Evolutionary conservation across 1,139 yeast genomes (phyloP).

Genomic region (Geotrichum bryndzae): DNA sequence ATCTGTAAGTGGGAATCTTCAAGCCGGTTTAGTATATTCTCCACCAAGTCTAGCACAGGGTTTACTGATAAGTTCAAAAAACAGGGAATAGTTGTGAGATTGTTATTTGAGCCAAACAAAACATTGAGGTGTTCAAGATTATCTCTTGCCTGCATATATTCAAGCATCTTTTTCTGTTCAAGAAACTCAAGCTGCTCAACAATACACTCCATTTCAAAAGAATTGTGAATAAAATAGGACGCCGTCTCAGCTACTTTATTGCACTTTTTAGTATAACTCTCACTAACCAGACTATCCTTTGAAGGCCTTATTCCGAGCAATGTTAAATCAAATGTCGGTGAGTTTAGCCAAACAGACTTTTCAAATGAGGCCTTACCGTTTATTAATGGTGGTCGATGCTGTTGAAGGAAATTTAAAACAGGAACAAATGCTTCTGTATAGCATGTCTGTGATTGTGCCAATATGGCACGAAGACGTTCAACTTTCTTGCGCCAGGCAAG

Average conservation of each 20-base stretch:
- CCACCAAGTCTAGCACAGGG: not conserved
- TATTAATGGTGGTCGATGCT: not conserved
- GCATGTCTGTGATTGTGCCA: not conserved
- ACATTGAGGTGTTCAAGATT: not conserved
- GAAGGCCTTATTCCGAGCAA: not conserved
- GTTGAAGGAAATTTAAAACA: not conserved
- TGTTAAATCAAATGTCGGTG: not conserved
- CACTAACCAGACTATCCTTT: not conserved
- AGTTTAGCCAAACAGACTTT: not conserved
- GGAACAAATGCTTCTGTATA: not conserved
- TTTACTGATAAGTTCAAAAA: too few species aligned
- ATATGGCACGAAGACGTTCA: not conserved
- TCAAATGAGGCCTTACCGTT: not conserved
- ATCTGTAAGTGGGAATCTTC: not conserved
- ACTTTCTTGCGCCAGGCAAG: not conserved
- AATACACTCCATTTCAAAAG: not conserved
- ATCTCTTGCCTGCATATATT: not conserved
- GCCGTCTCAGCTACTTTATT: not conserved
- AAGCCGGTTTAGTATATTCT: too few species aligned
- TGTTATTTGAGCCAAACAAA: too few species aligned
- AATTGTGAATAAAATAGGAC: not conserved
- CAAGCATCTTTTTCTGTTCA: not conserved
- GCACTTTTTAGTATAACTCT: not conserved
- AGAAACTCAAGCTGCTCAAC: not conserved
- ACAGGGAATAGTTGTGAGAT: too few species aligned